A percentile compares a stretch with the other conserved stretches of the same genome.
These are phyloP conservation scores for Sequoiadendron giganteum DNA, from an alignment of 75 land plant genomes.

Conservation along the genomic window DNA sequence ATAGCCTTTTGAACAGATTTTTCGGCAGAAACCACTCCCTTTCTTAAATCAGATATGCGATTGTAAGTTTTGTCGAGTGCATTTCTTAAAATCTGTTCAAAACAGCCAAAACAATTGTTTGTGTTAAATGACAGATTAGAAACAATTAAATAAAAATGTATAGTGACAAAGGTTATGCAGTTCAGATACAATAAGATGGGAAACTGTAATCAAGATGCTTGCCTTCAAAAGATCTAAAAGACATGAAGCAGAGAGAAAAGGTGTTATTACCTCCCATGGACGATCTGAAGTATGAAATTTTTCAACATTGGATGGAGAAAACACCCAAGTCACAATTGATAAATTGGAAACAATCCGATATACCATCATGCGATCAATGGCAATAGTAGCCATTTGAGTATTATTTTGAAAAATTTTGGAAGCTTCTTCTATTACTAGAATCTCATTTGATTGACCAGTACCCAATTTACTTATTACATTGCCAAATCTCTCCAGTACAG, in stretches of 20 bases:
- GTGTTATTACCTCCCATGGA: conserved; percentile 79
- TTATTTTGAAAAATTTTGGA: conserved; percentile 76
- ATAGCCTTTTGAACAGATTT: conserved; percentile 45
- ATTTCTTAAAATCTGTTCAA: conserved; percentile 70
- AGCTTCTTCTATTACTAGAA: conserved; percentile 64
- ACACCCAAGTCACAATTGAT: conserved; percentile 87
- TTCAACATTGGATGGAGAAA: conserved; percentile 57
- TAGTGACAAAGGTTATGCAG: not conserved
- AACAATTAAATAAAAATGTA: not conserved
- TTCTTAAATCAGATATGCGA: conserved; percentile 78
- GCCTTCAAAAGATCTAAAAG: not conserved
- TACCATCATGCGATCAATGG: conserved; percentile 99
- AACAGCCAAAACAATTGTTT: not conserved
- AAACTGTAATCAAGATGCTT: not conserved
- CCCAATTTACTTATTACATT: conserved; percentile 70
- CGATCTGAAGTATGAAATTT: conserved; percentile 80
- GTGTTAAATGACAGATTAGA: not conserved
- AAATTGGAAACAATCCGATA: conserved; percentile 90
- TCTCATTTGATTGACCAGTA: conserved; percentile 63
- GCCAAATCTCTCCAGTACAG: conserved; percentile 93
- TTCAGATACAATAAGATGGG: not conserved
- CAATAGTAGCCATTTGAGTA: conserved; percentile 86
- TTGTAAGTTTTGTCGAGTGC: conserved; percentile 83
- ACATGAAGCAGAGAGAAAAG: not conserved
- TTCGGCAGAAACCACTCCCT: conserved; percentile 57